phyloP scores from a whole-genome alignment of 352 stramenopile species.

The Pythium folliculosum region DNA sequence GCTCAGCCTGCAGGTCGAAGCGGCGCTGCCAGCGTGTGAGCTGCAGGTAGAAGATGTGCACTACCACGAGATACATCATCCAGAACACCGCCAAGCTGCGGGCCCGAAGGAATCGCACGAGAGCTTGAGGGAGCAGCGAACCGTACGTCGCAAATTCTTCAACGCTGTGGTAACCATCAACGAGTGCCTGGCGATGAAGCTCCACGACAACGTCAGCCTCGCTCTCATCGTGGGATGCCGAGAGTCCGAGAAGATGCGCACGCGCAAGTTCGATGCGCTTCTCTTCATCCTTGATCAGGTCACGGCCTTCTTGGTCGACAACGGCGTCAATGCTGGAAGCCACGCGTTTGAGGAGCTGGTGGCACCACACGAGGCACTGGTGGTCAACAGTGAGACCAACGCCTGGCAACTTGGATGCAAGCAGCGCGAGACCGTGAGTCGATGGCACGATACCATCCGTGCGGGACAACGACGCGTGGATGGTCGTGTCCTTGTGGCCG shows the following conservation, averaged over 20 bases:
- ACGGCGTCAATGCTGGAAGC: constrained; percentile 62
- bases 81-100: constrained; percentile 48
- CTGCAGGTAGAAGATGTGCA: constrained; percentile 71
- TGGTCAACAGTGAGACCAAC: constrained; percentile 77
- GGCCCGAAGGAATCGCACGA: constrained; percentile 55
- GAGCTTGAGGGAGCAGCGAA: constrained; percentile 44
- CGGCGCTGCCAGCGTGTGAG: constrained; percentile 66
- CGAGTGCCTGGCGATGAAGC: constrained; percentile 50
- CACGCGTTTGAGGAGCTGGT: constrained; percentile 72
- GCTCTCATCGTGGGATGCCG: constrained; percentile 14
- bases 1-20: constrained; percentile 42
- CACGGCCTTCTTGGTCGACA: constrained; percentile 48
- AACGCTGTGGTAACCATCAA: constrained; percentile 47
- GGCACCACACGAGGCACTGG: constrained; percentile 84
- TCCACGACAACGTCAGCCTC: constrained; percentile 30
- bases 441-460: constrained; percentile 38
- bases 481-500: constrained; percentile 77
- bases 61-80: constrained; percentile 62
- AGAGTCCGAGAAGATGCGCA: constrained; percentile 39
- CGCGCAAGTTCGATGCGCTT: constrained; percentile 49
- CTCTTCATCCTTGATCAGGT: constrained; percentile 43
- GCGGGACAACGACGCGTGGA: constrained; percentile 55
- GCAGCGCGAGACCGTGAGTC: constrained; percentile 39
- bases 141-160: constrained; percentile 52
- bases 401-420: constrained; percentile 63